Evolutionary conservation across 495 filamentous ascomycete species (phyloP).

Genomic region (Filosporella fistucella): DNA sequence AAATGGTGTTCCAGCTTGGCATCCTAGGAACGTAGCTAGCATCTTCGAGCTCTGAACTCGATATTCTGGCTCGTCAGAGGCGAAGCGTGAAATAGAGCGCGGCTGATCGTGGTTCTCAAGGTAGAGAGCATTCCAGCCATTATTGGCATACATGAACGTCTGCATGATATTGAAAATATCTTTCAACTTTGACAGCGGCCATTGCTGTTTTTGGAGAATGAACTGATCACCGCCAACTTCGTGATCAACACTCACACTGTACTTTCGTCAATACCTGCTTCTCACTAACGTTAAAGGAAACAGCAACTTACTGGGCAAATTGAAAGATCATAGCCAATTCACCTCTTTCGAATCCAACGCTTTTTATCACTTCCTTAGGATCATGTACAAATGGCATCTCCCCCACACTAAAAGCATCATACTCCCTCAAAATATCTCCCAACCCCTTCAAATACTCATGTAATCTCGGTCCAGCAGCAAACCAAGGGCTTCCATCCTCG

Average conservation of each 20-base stretch:
- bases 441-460: constrained; percentile 56
- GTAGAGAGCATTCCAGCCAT: constrained; percentile 70
- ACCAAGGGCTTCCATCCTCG: constrained; percentile 39
- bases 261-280: constrained; percentile 16
- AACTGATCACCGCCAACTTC: constrained; percentile 51
- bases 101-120: constrained; percentile 74
- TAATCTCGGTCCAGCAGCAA: constrained; percentile 51
- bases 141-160: constrained; percentile 62
- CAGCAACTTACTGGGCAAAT: constrained; percentile 57
- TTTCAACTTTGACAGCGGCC: constrained; percentile 55
- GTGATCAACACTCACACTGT: constrained; percentile 53
- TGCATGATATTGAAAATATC: constrained; percentile 60
- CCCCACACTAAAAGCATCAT: constrained; percentile 66
- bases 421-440: constrained; percentile 53
- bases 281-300: constrained; percentile 36
- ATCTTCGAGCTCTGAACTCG: constrained; percentile 54
- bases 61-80: constrained; percentile 39
- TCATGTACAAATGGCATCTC: constrained; percentile 64
- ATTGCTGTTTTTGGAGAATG: constrained; percentile 29
- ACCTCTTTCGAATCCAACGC: constrained; percentile 51
- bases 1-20: constrained; percentile 64
- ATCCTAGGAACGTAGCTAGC: constrained; percentile 53
- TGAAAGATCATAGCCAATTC: constrained; percentile 78
- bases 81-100: constrained; percentile 57
- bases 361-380: constrained; percentile 52